A percentile compares a stretch with the other conserved stretches of the same genome.
Evolutionary conservation across 768 basidiomycete species (phyloP).

Genomic region (Lyophyllum shimeji): DNA sequence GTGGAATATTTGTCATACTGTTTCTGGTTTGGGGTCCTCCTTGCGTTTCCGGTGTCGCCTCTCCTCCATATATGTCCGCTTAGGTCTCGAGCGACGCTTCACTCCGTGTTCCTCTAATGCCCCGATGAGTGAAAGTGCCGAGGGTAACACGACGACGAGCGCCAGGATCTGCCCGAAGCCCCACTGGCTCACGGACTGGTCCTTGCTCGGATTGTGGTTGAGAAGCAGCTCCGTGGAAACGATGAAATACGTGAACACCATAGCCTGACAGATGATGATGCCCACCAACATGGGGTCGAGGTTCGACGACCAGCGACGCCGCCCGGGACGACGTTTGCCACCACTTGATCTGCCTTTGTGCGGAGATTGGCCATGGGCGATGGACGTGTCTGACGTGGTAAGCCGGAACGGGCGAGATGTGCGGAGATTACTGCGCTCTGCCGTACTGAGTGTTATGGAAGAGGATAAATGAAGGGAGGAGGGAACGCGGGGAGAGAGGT

Average conservation of each 20-base stretch:
- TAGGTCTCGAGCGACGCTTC: conserved; percentile 26
- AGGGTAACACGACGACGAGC: conserved; percentile 39
- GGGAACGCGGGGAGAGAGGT: not conserved
- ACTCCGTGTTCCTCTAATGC: conserved; percentile 33
- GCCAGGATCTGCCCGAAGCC: conserved; percentile 45
- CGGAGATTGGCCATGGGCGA: not conserved
- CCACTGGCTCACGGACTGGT: conserved; percentile 26
- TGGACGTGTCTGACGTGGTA: not conserved
- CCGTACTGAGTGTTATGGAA: not conserved
- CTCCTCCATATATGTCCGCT: conserved; percentile 9
- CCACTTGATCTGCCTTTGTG: not conserved
- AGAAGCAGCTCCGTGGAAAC: conserved; percentile 38
- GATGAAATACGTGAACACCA: conserved; percentile 40
- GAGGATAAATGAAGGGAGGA: not conserved
- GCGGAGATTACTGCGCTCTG: not conserved
- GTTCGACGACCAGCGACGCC: conserved; percentile 31
- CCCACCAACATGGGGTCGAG: conserved; percentile 42
- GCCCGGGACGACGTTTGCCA: conserved; percentile 27
- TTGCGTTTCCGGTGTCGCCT: not conserved
- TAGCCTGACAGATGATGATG: conserved; percentile 32
- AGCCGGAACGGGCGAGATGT: not conserved
- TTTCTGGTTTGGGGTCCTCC: not conserved
- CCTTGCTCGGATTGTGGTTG: conserved; percentile 26
- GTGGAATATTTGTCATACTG: not conserved
- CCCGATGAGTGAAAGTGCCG: conserved; percentile 30